Evolutionary conservation across 495 filamentous ascomycete species (phyloP), one percentile per base, ranked within the genome.

Genomic region (Penicillium silybi): DNA sequence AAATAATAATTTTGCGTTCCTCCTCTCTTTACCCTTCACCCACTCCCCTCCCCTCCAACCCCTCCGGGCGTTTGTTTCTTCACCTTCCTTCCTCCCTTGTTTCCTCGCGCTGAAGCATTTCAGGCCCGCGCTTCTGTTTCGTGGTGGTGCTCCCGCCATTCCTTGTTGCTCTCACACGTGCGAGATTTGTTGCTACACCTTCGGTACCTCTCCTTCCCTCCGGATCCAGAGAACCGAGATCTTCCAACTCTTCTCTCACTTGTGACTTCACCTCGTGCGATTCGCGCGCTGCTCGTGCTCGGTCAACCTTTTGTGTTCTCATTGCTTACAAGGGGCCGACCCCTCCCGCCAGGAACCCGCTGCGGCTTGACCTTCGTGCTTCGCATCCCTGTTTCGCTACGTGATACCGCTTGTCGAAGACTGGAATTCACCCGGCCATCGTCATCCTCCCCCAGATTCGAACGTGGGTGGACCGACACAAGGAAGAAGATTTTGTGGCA

Each of bases 1-100:
- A 58, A 61, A 61, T 61, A 48, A 57, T 61, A 56, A 53, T 57
- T 52, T 58, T 60, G 57, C 48, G 40, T 57, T 54, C 54, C 48
- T 60, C 46, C 41, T 57, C 57, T 61, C 54, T 58, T 56, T 64
- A 43, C 46, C 48, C 34, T 44, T 56, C 53, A 54, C 52, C 52
- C 52, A 51, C 40, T 50, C 56, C 57, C 50, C 45, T 50, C 46
- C 52, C 59, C 59, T 50, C 56, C 57, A 42, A 49, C 55, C 41
- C 46, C 32, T 41, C 37, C 29, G 53, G 58, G 48, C 39, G 50
- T 53, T 47, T 49, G 23, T 20, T 46, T 50, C 44, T 39, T 50
- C 45, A 20, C 29, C 17, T 53, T 50, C 53, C 41, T 35, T 48
- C 41, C 55, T 38, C 41, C 39, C 27, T 41, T 44, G 25, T 50